Conservation (phyloP, 2,329 filamentous ascomycete species). For the Talaromyces sp. region DNA sequence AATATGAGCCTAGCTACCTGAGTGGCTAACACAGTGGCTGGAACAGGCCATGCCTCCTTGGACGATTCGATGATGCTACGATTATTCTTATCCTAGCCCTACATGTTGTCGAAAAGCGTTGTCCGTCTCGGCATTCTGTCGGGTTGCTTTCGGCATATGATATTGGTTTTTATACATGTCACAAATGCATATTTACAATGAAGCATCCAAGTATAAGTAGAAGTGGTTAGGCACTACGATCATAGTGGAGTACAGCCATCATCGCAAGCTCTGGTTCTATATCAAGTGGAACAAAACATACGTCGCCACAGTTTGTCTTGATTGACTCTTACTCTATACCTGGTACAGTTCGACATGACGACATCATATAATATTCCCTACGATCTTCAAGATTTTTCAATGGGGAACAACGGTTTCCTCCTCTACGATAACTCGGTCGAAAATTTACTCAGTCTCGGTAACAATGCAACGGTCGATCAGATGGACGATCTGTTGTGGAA, state of each 20-base stretch:
- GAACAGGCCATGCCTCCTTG: neutral
- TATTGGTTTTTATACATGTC: neutral
- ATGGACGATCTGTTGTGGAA: slow-evolving; percentile 10
- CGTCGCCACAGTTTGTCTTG: neutral
- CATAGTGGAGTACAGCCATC: neutral
- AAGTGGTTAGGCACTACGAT: neutral
- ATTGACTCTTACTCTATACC: neutral
- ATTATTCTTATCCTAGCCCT: neutral
- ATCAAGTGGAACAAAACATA: neutral
- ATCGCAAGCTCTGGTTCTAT: neutral
- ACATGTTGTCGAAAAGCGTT: neutral
- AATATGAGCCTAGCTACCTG: neutral
- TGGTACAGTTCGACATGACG: neutral
- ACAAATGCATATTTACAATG: neutral
- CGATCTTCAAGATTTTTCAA: neutral
- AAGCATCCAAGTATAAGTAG: slow-evolving; percentile 3
- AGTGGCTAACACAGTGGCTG: neutral
- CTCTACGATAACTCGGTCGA: neutral
- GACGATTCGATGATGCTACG: neutral
- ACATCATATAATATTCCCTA: neutral
- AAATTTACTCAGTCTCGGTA: neutral
- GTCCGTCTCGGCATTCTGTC: slow-evolving; percentile 1
- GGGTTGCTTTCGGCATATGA: neutral
- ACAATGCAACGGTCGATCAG: neutral
- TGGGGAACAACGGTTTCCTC: slow-evolving; percentile 1